phyloP scores from a whole-genome alignment of 2,329 filamentous ascomycete genomes.

The Aspergillus floridensis region DNA sequence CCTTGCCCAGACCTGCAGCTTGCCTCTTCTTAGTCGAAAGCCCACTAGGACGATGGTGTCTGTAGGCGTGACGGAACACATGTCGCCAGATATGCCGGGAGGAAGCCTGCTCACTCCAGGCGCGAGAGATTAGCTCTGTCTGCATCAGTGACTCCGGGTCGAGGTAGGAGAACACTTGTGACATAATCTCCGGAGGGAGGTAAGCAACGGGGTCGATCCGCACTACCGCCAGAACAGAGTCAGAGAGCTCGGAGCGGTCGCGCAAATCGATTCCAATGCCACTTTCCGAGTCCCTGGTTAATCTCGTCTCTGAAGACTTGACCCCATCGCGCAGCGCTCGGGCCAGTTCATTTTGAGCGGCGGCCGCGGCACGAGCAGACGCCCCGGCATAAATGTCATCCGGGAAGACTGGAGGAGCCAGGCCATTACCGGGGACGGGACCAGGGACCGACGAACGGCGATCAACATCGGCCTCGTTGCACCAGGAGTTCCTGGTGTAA shows the following conservation, averaged over 20 bases:
- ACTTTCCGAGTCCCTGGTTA: conserved; percentile 47
- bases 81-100: conserved; percentile 61
- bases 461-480: conserved; percentile 30
- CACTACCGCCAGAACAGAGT: conserved; percentile 35
- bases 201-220: conserved; percentile 53
- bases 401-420: conserved; percentile 41
- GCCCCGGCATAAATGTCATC: conserved; percentile 42
- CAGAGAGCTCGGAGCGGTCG: conserved; percentile 36
- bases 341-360: conserved; percentile 49
- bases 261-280: conserved; percentile 49
- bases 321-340: conserved; percentile 30
- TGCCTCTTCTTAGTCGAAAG: conserved; percentile 48
- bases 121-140: conserved; percentile 55
- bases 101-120: conserved; percentile 56
- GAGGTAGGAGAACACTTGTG: conserved; percentile 59
- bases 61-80: conserved; percentile 59
- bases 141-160: conserved; percentile 56
- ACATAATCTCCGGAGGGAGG: conserved; percentile 59
- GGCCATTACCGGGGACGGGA: conserved; percentile 37
- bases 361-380: conserved; percentile 48
- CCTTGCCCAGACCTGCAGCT: conserved; percentile 54
- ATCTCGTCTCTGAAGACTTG: conserved; percentile 30
- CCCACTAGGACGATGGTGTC: conserved; percentile 38
- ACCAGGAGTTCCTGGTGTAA: conserved; percentile 22
- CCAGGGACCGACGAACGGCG: conserved; percentile 36